Conservation (phyloP, 2,329 filamentous ascomycete species). For the Alternaria longipes region DNA sequence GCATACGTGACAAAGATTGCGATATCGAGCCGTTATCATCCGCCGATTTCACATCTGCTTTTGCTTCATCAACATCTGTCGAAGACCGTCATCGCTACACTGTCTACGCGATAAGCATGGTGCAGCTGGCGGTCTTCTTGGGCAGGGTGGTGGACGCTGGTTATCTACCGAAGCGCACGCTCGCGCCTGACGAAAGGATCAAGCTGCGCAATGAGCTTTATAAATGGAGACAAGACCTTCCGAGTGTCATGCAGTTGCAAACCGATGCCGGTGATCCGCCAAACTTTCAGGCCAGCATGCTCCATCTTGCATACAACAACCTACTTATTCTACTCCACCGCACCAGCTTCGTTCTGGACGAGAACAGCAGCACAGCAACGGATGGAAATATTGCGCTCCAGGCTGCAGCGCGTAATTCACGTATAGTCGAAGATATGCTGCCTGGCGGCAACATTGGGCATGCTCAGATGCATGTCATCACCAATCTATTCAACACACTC, state of each 20-base stretch:
- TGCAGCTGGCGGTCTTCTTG: constrained; percentile 50
- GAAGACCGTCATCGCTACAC: constrained; percentile 44
- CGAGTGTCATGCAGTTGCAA: constrained; percentile 47
- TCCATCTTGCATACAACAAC: constrained; percentile 60
- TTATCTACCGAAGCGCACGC: constrained; percentile 35
- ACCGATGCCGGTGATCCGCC: constrained; percentile 41
- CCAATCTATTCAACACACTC: constrained; percentile 59
- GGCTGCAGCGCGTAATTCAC: constrained; percentile 57
- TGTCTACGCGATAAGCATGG: constrained; percentile 53
- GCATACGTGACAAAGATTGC: constrained; percentile 61
- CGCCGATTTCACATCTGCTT: constrained; percentile 51
- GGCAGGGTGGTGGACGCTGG: constrained; percentile 53
- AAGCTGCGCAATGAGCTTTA: constrained; percentile 47
- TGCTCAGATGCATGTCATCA: constrained; percentile 59
- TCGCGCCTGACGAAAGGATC: constrained; percentile 26
- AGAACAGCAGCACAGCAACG: constrained; percentile 41
- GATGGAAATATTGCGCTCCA: constrained; percentile 56
- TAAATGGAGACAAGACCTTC: constrained; percentile 53
- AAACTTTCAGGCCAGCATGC: constrained; percentile 50
- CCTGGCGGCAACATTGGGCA: constrained; percentile 56
- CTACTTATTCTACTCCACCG: constrained; percentile 58
- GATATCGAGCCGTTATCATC: constrained; percentile 54
- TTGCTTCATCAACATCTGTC: constrained; percentile 31
- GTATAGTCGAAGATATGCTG: constrained; percentile 61
- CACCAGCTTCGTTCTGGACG: constrained; percentile 53